Conservation (phyloP, 2,329 filamentous ascomycete species). For the Pseudocercospora musae region DNA sequence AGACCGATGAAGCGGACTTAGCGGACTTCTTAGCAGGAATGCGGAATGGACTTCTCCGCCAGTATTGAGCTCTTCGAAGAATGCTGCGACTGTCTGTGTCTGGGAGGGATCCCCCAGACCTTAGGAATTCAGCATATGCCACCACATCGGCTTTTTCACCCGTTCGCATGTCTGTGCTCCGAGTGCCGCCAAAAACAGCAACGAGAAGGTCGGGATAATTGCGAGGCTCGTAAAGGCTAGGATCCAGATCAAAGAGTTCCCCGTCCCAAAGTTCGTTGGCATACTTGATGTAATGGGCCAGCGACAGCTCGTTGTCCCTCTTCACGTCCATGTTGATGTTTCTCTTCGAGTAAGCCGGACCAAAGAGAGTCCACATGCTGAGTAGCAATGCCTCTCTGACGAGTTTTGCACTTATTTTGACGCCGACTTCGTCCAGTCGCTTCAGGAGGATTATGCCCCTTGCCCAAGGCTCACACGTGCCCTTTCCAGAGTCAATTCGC, state of each 20-base stretch:
- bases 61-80: slow-evolving; percentile 5
- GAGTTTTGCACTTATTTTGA: slow-evolving; percentile 12
- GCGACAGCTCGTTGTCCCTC: slow-evolving; percentile 22
- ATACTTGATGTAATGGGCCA: slow-evolving; percentile 31
- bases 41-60: slow-evolving; percentile 22
- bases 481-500: not conserved
- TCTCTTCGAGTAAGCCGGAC: slow-evolving; percentile 29
- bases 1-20: slow-evolving; percentile 5
- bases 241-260: slow-evolving; percentile 18
- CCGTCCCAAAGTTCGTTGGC: slow-evolving; percentile 32
- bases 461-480: slow-evolving; percentile 27
- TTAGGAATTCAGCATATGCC: slow-evolving; percentile 19
- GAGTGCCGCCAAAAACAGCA: slow-evolving; percentile 23
- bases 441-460: slow-evolving; percentile 32
- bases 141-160: slow-evolving; percentile 25
- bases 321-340: slow-evolving; percentile 22
- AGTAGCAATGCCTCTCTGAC: slow-evolving; percentile 23
- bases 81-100: not conserved
- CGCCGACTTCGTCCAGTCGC: slow-evolving; percentile 20
- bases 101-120: not conserved
- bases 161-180: slow-evolving; percentile 6
- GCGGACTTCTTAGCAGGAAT: not conserved
- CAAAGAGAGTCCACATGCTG: slow-evolving; percentile 36
- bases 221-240: slow-evolving; percentile 13
- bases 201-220: slow-evolving; percentile 18